Base-by-base conservation (phyloP, 164 flowering plant genomes). In the Liquidambar formosana region DNA sequence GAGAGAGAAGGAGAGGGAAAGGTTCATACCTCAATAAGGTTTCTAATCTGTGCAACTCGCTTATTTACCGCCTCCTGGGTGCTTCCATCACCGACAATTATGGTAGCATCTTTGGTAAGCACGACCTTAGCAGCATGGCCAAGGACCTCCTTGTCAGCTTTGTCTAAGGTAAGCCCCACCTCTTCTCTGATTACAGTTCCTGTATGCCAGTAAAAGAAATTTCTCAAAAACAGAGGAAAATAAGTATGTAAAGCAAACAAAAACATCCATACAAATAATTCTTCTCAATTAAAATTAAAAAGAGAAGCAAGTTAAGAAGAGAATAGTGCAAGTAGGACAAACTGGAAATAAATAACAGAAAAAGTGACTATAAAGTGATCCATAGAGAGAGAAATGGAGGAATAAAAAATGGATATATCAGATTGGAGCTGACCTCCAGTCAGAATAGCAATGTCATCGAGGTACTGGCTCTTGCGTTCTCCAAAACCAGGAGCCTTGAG, bases 401-500 rank as follows among this genome's bases (percentile, higher is more conserved):
- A 11, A n/a, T n/a, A 54, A 54, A 14, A 0, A 15, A 45, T 16
- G 23, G 15, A 23, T 1, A 64, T 41, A 33, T 5, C 11, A 51
- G 60, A 15, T 9, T 49, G 18, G 23, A 21, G 0, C 72, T 57
- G 6, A 94, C 97, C 98, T 82, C 97, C 96, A 51, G 98, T 93
- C 47, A 96, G 70, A 71, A 89, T 88, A 3, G 99, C 98, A 78
- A 96, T 96, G 71, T 96, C 99, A 77, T 96, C 98, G 53, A 96
- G 89, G 75, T 93, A 93, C 63, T 93, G 97, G 79, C 93, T 89
- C 78, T 93, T 93, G 64, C 99, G 89, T 71, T 93, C 98, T 53
- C 99, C 99, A 82, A 96, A 96, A 11, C 99, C 99, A 64, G 99
- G 99, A 72, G 99, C 99, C 75, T 92, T 96, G 2, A 96, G 86